Base-by-base conservation (phyloP, 257 asterid genomes). In the Henckelia pumila region DNA sequence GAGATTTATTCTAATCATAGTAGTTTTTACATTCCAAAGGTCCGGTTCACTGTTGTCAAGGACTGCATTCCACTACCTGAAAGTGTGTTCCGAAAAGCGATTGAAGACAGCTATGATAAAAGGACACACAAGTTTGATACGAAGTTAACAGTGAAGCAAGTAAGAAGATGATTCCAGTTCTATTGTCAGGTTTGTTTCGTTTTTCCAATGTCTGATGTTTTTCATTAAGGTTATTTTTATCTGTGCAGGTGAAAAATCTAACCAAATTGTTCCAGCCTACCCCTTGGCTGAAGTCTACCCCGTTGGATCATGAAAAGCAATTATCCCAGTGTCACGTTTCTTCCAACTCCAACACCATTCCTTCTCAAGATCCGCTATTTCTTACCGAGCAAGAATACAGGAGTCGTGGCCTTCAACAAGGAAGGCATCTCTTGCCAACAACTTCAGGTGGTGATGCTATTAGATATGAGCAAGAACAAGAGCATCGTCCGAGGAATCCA, bases 11-110 rank as follows among this genome's bases (percentile, higher is more conserved):
- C 47, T 63, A 16, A 62, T 67, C 23, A 64, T 68, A 59, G 32
- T 57, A 20, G 57, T 13, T 63, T 28, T 37, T 37, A 53, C 44
- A 49, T 67, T 73, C 61, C 73, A 66, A 79, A 93, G 96, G 96
- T 93, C 6, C 84, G 89, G 21, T 90, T 88, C 82, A 66, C 53
- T 61, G 77, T 90, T 59, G 64, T 71, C 70, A 74, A 73, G 82
- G 95, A 84, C 37, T 88, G 97, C 77, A 80, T 79, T 71, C 95
- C 97, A 9, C 73, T 93, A 65, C 94, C 99, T 5, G 99, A 90
- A 81, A 62, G 78, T 64, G 67, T 79, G 73, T 90, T 90, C 62
- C 88, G 83, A 86, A 88, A 83, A 79, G 96, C 95, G 37, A 77
- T 90, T 69, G 84, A 69, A 81, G 98, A 88, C 37, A 83, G 75